These are phyloP conservation scores for Suillus fuscotomentosus DNA, from an alignment of 768 basidiomycete species.

Conservation along the genomic window DNA sequence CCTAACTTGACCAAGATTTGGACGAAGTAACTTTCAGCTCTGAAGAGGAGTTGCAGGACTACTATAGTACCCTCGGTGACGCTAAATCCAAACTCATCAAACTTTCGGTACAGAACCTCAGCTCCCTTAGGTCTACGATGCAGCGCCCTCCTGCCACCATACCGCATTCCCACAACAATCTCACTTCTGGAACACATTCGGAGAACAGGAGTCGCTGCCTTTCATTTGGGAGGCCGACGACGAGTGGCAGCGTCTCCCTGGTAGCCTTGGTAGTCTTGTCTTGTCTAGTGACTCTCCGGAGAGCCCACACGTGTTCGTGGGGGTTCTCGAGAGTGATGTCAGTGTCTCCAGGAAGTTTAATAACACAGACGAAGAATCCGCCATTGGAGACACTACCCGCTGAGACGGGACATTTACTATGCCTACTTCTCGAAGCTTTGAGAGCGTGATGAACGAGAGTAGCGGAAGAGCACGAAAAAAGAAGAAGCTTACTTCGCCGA, in stretches of 20 bases:
- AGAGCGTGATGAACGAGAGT: constrained; percentile 71
- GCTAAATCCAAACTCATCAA: constrained; percentile 40
- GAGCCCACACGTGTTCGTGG: constrained; percentile 64
- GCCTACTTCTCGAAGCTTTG: constrained; percentile 53
- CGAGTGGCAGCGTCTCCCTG: constrained; percentile 63
- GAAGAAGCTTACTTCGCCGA: constrained; percentile 22
- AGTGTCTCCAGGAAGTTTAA: constrained; percentile 30
- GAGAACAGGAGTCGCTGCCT: constrained; percentile 43
- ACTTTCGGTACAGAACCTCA: constrained; percentile 63
- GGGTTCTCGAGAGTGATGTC: constrained; percentile 47
- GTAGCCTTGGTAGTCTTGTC: constrained; percentile 41
- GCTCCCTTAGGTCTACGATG: constrained; percentile 32
- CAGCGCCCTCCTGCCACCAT: constrained; percentile 31
- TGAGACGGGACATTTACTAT: constrained; percentile 20
- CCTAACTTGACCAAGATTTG: constrained; percentile 70
- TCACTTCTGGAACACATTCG: constrained; percentile 62
- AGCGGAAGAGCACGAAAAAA: constrained; percentile 22
- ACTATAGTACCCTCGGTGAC: constrained; percentile 41
- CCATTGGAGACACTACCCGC: constrained; percentile 31
- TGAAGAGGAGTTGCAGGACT: constrained; percentile 75
- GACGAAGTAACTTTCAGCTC: constrained; percentile 79
- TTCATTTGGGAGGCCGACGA: constrained; percentile 49
- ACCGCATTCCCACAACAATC: constrained; percentile 28
- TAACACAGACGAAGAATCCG: constrained; percentile 29
- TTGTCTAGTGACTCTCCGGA: constrained; percentile 30